Evolutionary conservation across 169 alveolate genomes (phyloP).

Genomic region (Toxoplasma gondii): DNA sequence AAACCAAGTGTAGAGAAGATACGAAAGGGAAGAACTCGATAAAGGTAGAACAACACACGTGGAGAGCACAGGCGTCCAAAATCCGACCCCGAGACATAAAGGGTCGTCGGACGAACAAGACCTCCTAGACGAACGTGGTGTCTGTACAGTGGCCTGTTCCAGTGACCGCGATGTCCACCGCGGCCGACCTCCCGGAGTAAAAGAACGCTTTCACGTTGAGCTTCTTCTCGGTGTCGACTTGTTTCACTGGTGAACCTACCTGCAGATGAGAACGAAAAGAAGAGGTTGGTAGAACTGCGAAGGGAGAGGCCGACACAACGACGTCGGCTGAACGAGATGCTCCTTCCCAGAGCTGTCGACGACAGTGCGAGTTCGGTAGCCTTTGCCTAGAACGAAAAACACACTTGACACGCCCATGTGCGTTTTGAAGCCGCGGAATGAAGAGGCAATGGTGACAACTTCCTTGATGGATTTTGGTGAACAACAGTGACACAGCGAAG

Average conservation of each 20-base stretch:
- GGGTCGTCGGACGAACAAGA: no score
- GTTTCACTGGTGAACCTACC: constrained; percentile 4
- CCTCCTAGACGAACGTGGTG: no score
- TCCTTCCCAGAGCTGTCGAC: constrained; percentile 68
- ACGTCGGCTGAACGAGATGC: constrained; percentile 68
- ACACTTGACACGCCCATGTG: constrained; percentile 3
- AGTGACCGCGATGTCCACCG: no score
- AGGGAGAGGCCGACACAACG: constrained; percentile 75
- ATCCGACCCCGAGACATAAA: no score
- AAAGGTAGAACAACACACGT: neutral
- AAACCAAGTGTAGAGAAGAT: no score
- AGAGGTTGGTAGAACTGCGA: constrained; percentile 78
- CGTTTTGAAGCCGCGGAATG: neutral
- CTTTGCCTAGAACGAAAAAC: constrained; percentile 70
- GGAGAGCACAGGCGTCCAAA: no score
- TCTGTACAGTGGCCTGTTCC: no score
- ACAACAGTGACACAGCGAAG: no score
- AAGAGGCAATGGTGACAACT: neutral
- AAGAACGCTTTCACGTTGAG: no score
- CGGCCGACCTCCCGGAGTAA: no score
- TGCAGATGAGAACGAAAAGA: constrained; percentile 77
- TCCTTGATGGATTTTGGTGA: neutral
- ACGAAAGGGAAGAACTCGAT: no score
- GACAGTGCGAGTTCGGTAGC: constrained; percentile 71
- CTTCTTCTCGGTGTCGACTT: no score